Evolutionary conservation across 371 early-diverging fungal genomes (phyloP).

Genomic region (Rhizopus sp.): DNA sequence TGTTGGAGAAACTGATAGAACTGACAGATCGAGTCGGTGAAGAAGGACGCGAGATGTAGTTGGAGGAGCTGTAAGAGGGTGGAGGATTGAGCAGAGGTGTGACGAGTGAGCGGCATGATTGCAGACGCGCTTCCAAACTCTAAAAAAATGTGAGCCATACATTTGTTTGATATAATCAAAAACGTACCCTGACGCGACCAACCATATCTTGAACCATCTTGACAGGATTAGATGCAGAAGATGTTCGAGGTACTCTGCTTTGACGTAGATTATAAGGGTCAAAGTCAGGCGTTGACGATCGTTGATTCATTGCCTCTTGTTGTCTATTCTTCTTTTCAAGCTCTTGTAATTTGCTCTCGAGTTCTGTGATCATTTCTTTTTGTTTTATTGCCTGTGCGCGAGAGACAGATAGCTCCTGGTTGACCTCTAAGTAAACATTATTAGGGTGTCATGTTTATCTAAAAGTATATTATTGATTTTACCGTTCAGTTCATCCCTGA

Average conservation of each 20-base stretch:
- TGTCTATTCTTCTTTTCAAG: constrained; percentile 36
- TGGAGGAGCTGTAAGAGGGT: constrained; percentile 50
- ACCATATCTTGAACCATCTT: constrained; percentile 75
- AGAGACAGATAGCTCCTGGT: constrained; percentile 59
- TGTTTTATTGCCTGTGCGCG: constrained; percentile 49
- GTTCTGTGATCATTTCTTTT: constrained; percentile 32
- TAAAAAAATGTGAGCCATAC: constrained; percentile 9
- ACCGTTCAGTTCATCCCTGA: constrained; percentile 80
- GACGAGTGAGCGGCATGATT: constrained; percentile 67
- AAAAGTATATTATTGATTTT: constrained; percentile 2
- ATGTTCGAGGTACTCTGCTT: constrained; percentile 41
- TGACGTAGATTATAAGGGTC: constrained; percentile 34
- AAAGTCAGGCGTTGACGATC: constrained; percentile 43
- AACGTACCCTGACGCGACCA: constrained; percentile 54
- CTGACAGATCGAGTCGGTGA: constrained; percentile 44
- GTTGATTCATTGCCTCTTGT: constrained; percentile 25
- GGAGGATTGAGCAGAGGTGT: constrained; percentile 68
- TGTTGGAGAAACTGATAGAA: constrained; percentile 46
- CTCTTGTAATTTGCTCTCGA: constrained; percentile 41
- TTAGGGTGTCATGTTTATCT: too few species aligned
- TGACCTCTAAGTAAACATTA: constrained; percentile 43
- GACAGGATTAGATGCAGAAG: constrained; percentile 56
- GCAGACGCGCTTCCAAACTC: constrained; percentile 66
- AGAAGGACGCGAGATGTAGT: constrained; percentile 29
- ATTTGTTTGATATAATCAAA: background rate